These are phyloP conservation scores for Magnolia kwangsiensis DNA, from an alignment of 164 flowering plant species.

Conservation along the genomic window DNA sequence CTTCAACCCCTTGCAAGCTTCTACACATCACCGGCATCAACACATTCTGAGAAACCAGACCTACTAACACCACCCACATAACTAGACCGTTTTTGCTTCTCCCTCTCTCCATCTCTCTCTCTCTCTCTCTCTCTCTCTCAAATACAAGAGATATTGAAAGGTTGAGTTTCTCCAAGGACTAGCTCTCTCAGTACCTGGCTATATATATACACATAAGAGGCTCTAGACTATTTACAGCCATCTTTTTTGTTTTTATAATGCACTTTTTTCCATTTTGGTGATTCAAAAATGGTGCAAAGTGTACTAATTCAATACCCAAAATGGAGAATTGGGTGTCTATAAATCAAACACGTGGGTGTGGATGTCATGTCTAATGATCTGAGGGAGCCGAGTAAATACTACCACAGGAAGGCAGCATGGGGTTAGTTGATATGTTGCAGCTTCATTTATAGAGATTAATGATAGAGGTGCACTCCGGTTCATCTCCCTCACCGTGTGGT, in stretches of 20 bases:
- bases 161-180: neutral
- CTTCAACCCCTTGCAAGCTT: conserved; percentile 18
- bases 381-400: conserved; percentile 19
- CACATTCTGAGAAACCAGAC: conserved; percentile 47
- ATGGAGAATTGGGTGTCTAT: neutral
- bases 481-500: neutral
- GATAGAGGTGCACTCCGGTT: neutral
- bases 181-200: neutral
- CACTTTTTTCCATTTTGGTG: neutral
- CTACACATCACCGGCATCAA: conserved; percentile 37
- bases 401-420: conserved; percentile 41
- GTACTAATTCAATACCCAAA: neutral
- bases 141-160: neutral
- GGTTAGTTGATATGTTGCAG: conserved; percentile 57
- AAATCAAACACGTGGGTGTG: neutral
- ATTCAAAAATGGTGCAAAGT: neutral
- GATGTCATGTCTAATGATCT: neutral
- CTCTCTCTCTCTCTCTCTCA: neutral
- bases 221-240: neutral
- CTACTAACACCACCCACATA: conserved; percentile 26
- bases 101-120: conserved; percentile 27
- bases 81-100: conserved; percentile 20
- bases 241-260: too few relatives aligned
- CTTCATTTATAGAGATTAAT: conserved; percentile 40
- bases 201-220: neutral